Conservation (phyloP, 164 flowering plant species). For the Umbilicus rupestris region DNA sequence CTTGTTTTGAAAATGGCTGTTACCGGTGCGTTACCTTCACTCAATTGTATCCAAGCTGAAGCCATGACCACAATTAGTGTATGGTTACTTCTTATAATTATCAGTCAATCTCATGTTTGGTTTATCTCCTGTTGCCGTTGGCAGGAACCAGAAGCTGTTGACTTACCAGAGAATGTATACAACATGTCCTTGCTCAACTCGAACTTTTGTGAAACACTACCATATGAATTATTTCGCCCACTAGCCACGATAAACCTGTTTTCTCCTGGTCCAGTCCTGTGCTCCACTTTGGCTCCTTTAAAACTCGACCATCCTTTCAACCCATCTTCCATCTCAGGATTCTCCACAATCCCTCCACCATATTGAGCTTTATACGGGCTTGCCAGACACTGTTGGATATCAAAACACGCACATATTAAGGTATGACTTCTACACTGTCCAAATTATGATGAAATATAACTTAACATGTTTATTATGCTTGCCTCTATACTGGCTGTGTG, state of each 20-base stretch:
- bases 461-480: not conserved
- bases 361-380: conserved; percentile 6
- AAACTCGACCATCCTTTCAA: conserved; percentile 5
- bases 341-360: conserved; percentile 7
- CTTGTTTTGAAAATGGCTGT: not conserved
- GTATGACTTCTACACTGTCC: not conserved
- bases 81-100: too few relatives aligned
- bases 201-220: conserved; percentile 9
- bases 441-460: not conserved
- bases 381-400: conserved; percentile 7
- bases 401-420: conserved; percentile 1
- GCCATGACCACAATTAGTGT: too few relatives aligned
- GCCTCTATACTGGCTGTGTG: conserved; percentile 6
- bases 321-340: conserved; percentile 11
- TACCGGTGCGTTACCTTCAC: conserved; percentile 8
- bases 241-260: conserved; percentile 9
- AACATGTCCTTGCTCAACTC: not conserved
- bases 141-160: not conserved
- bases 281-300: conserved; percentile 5
- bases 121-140: not conserved
- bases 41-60: conserved; percentile 12
- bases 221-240: conserved; percentile 1
- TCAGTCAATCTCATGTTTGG: not conserved
- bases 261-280: not conserved
- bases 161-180: conserved; percentile 9